A percentile compares a stretch with the other conserved stretches of the same genome.
Evolutionary conservation across 768 basidiomycete species (phyloP).

Genomic region (Mycena venus): DNA sequence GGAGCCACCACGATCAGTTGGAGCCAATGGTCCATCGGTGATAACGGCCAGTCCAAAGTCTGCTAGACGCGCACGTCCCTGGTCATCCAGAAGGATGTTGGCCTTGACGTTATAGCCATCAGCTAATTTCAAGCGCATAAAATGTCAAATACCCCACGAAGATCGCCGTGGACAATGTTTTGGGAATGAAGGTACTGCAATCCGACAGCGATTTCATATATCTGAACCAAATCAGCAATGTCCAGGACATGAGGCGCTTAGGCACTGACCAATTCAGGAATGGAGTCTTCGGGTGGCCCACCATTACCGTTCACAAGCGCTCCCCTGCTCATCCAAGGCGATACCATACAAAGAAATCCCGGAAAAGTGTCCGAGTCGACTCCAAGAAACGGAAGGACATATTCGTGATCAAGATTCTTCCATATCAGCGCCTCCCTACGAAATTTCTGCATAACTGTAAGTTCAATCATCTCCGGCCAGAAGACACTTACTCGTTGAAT

Average conservation of each 20-base stretch:
- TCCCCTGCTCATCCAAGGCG: constrained; percentile 39
- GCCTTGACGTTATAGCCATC: constrained; percentile 20
- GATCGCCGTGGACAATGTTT: constrained; percentile 39
- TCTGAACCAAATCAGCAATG: constrained; percentile 33
- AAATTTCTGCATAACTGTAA: constrained; percentile 22
- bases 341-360: constrained; percentile 35
- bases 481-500: background rate
- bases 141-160: constrained; percentile 28
- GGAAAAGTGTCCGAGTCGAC: constrained; percentile 30
- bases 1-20: constrained; percentile 25
- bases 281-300: background rate
- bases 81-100: constrained; percentile 35
- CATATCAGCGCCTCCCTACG: constrained; percentile 37
- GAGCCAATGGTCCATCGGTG: constrained; percentile 13
- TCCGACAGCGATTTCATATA: constrained; percentile 50
- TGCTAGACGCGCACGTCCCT: constrained; percentile 26
- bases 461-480: background rate
- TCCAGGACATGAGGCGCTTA: no score
- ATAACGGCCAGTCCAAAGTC: constrained; percentile 37
- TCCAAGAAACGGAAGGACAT: constrained; percentile 38
- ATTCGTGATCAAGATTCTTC: constrained; percentile 34
- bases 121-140: background rate
- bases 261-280: constrained; percentile 3
- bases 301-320: constrained; percentile 12
- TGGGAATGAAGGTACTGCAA: constrained; percentile 47